phyloP scores from a whole-genome alignment of 140 eudicot species.

The Flaveria floridana region DNA sequence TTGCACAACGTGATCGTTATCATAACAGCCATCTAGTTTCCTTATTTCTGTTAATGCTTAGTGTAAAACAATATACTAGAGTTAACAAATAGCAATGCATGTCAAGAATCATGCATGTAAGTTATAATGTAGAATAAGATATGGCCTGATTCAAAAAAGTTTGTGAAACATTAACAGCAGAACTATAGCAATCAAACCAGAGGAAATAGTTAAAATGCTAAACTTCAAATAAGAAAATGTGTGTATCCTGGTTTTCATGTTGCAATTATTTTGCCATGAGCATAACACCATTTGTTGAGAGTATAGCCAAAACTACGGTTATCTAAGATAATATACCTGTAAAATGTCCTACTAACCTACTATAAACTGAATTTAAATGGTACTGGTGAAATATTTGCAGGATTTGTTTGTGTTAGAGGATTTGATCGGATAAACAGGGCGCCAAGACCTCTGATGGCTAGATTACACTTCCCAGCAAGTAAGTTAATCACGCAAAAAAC shows the following conservation, averaged over 20 bases:
- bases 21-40: constrained; percentile 12
- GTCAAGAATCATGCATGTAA: not conserved
- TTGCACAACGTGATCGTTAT: not conserved
- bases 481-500: constrained; percentile 48
- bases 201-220: not conserved
- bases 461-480: constrained; percentile 83
- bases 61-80: not conserved
- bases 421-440: constrained; percentile 65
- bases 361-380: not conserved
- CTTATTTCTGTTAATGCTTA: constrained; percentile 2
- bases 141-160: not conserved
- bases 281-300: not conserved
- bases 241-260: not conserved
- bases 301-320: not conserved
- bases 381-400: constrained; percentile 40
- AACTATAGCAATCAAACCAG: not conserved
- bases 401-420: constrained; percentile 92
- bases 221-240: not conserved
- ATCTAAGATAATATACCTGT: not conserved
- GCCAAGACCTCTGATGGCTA: constrained; percentile 78
- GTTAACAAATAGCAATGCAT: not conserved
- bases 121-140: not conserved
- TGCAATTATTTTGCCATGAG: not conserved
- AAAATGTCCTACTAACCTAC: not conserved
- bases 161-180: not conserved